Evolutionary conservation across 768 basidiomycete species (phyloP).

Genomic region (Dentipellis sp.): DNA sequence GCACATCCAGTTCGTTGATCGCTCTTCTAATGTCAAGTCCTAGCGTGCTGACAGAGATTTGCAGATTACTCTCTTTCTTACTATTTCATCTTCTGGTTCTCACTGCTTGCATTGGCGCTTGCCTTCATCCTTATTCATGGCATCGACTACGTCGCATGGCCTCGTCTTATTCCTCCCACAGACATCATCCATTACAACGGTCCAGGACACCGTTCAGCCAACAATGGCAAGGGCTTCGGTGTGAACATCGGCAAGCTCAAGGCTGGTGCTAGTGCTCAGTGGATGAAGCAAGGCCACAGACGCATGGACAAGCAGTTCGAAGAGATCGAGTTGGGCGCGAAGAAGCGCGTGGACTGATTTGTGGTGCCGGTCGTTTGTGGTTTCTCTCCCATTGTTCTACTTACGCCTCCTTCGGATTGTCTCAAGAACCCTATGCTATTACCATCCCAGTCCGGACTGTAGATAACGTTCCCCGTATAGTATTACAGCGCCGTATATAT

Average conservation of each 20-base stretch:
- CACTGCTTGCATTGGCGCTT: slow-evolving; percentile 50
- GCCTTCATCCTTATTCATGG: slow-evolving; percentile 78
- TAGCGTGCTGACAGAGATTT: slow-evolving; percentile 2
- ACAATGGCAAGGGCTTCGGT: slow-evolving; percentile 66
- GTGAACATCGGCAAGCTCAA: slow-evolving; percentile 24
- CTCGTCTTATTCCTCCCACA: slow-evolving; percentile 68
- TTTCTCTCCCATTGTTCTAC: background rate
- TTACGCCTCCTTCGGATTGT: too few species aligned
- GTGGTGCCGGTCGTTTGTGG: slow-evolving; percentile 1
- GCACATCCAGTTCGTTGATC: slow-evolving; percentile 64
- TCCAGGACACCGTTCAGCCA: slow-evolving; percentile 73
- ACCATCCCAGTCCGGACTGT: too few species aligned
- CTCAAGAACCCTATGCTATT: too few species aligned
- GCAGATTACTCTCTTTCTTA: slow-evolving; percentile 79
- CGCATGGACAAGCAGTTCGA: slow-evolving; percentile 35
- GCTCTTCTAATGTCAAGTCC: background rate
- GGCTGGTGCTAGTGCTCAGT: slow-evolving; percentile 29
- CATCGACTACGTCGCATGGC: slow-evolving; percentile 94
- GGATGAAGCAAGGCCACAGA: slow-evolving; percentile 25
- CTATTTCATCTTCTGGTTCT: slow-evolving; percentile 77
- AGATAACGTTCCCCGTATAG: too few species aligned
- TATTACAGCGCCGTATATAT: too few species aligned
- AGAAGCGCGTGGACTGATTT: slow-evolving; percentile 64
- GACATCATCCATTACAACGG: slow-evolving; percentile 85
- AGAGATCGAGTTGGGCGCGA: slow-evolving; percentile 76